phyloP scores from a whole-genome alignment of 306 rosid genomes.

The Mimosa pudica region DNA sequence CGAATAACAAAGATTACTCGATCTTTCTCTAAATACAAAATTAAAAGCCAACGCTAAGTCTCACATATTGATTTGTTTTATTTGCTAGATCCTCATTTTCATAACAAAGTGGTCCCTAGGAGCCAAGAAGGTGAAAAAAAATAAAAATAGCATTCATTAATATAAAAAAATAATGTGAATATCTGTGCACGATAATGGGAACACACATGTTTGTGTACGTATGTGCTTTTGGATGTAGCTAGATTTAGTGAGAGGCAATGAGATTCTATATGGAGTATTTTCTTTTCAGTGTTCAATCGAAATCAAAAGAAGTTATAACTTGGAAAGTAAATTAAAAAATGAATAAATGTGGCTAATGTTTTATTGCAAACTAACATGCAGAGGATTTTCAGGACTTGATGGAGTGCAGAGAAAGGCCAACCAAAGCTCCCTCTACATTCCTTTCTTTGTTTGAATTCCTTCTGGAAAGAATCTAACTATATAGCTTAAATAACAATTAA shows the following conservation, averaged over 20 bases:
- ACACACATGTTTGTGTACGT: background rate
- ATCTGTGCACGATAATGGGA: background rate
- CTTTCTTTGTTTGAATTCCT: background rate
- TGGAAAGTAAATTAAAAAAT: no score
- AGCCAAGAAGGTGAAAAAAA: background rate
- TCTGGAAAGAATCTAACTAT: background rate
- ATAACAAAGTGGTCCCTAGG: background rate
- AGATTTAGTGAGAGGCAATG: background rate
- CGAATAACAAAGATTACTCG: background rate
- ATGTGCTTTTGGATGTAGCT: no score
- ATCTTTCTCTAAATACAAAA: no score
- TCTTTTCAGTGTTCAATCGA: background rate
- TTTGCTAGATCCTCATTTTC: no score
- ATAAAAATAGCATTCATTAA: background rate
- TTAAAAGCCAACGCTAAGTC: no score
- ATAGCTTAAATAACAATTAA: background rate
- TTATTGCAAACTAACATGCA: background rate
- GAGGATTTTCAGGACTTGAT: background rate
- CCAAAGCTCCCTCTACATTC: background rate
- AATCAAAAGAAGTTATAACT: background rate
- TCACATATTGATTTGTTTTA: background rate
- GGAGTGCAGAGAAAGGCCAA: background rate
- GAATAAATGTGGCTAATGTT: background rate
- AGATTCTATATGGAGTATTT: background rate
- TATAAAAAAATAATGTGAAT: no score